These are phyloP conservation scores for Xylaria polymorpha DNA, from an alignment of 2,329 filamentous ascomycete genomes.

Conservation along the genomic window DNA sequence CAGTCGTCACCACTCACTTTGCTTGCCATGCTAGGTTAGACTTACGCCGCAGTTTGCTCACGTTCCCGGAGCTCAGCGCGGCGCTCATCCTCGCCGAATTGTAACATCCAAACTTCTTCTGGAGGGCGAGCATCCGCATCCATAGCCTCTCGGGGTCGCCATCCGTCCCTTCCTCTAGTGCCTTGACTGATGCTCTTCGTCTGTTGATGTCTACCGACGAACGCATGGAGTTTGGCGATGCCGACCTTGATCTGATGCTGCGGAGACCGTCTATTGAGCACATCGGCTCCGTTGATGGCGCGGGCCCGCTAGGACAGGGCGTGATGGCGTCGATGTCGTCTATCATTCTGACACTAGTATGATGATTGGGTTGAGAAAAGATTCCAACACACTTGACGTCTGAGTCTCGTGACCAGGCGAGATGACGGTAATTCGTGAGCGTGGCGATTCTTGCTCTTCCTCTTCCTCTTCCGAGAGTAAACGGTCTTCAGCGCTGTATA, in stretches of 20 bases:
- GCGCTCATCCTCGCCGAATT: conserved; percentile 62
- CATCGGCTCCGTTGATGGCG: conserved; percentile 17
- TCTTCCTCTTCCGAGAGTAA: background rate
- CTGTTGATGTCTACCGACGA: conserved; percentile 37
- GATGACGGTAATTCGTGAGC: background rate
- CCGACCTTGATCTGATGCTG: conserved; percentile 45
- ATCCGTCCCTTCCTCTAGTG: conserved; percentile 51
- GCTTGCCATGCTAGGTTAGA: conserved; percentile 28
- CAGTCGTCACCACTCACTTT: conserved; percentile 14
- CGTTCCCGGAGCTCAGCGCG: conserved; percentile 56
- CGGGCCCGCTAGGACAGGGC: conserved; percentile 45
- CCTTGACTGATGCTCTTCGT: conserved; percentile 47
- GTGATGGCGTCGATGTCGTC: conserved; percentile 53
- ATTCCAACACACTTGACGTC: background rate
- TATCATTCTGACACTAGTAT: conserved; percentile 14
- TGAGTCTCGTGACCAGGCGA: background rate
- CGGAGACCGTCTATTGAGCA: conserved; percentile 35
- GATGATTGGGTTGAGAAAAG: background rate
- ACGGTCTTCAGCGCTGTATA: background rate
- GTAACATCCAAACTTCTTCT: conserved; percentile 61
- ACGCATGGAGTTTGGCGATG: conserved; percentile 44
- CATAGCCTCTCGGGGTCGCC: conserved; percentile 58
- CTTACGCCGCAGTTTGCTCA: conserved; percentile 59
- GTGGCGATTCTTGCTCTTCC: background rate
- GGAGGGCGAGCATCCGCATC: conserved; percentile 62